These are phyloP conservation scores for Ganoderma lucidum DNA, from an alignment of 1,284 basidiomycete species.

Conservation along the genomic window DNA sequence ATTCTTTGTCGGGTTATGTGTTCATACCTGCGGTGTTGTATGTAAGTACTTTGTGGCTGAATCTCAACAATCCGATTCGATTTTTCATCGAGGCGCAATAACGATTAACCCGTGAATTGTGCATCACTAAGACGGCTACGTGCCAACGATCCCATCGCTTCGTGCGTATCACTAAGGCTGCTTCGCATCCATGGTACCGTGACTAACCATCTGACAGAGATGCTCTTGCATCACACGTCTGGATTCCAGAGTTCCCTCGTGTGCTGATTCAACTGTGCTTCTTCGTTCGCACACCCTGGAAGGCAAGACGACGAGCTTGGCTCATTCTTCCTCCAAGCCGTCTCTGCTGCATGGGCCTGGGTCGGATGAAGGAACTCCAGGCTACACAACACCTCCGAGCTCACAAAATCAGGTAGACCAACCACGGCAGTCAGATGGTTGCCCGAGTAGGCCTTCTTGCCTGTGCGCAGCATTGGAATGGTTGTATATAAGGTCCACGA, in stretches of 20 bases:
- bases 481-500: slow-evolving; percentile 18
- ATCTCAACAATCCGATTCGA: neutral
- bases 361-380: slow-evolving; percentile 17
- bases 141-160: neutral
- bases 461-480: neutral
- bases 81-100: neutral
- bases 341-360: neutral
- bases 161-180: neutral
- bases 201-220: slow-evolving; percentile 4
- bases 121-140: neutral
- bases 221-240: neutral
- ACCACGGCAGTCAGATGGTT: slow-evolving; percentile 22
- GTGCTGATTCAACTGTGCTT: slow-evolving; percentile 9
- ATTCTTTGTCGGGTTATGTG: neutral
- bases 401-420: slow-evolving; percentile 25
- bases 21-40: too few relatives aligned
- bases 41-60: neutral
- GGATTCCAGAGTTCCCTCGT: neutral
- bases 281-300: slow-evolving; percentile 18
- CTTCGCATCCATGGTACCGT: neutral
- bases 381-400: slow-evolving; percentile 29
- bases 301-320: neutral
- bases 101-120: neutral
- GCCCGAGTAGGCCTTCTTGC: neutral
- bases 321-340: slow-evolving; percentile 9